Conservation (phyloP, 352 stramenopile genomes). For the Thraustotheca clavata region DNA sequence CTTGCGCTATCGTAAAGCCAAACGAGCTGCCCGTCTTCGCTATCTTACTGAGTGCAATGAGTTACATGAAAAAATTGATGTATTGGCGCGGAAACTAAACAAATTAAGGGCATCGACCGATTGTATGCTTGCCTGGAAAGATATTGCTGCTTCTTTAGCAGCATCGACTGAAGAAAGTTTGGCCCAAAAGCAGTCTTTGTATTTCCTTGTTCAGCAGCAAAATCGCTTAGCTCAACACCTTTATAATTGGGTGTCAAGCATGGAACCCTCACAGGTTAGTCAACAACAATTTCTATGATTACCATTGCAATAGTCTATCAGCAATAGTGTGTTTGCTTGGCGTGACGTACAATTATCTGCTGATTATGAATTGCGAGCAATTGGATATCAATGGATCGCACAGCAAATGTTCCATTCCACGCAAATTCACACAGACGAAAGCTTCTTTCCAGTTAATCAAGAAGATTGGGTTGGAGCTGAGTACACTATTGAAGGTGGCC, state of each 20-base stretch:
- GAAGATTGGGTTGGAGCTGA: background rate
- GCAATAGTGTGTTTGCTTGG: background rate
- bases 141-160: too few relatives aligned
- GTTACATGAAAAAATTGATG: background rate
- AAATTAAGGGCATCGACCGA: background rate
- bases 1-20: background rate
- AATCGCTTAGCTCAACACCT: background rate
- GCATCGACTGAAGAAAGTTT: background rate
- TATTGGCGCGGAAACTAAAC: background rate
- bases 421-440: background rate
- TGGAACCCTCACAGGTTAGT: background rate
- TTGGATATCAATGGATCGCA: slow-evolving; percentile 1
- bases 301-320: background rate
- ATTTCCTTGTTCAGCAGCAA: background rate
- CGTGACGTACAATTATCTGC: background rate
- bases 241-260: background rate
- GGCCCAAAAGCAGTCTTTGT: background rate
- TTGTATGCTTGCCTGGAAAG: background rate
- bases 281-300: too few relatives aligned
- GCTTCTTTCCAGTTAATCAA: background rate
- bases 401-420: slow-evolving; percentile 3
- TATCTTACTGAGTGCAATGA: background rate
- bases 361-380: background rate
- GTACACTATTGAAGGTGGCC: background rate
- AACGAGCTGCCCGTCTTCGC: background rate